A percentile compares a stretch with the other conserved stretches of the same genome.
Evolutionary conservation across 306 rosid species (phyloP).

Genomic region (Cicer arietinum): DNA sequence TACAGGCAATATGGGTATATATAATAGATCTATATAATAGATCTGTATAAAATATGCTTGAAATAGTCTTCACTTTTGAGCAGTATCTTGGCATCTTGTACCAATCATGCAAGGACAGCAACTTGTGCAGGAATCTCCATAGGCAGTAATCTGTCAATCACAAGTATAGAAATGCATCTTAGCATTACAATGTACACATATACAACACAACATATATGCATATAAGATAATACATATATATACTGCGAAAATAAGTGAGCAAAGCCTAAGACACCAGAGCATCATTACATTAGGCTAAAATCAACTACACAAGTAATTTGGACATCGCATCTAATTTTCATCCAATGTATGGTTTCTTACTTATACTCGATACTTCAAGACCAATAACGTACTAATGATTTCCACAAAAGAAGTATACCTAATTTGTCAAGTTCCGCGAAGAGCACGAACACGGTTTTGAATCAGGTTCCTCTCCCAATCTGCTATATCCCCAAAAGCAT

Average conservation of each 20-base stretch:
- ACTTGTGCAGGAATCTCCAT: conserved; percentile 29
- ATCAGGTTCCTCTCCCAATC: conserved; percentile 92
- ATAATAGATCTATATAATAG: conserved; percentile 17
- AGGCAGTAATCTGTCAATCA: conserved; percentile 41
- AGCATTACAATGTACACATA: not conserved
- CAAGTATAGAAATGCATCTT: conserved; percentile 15
- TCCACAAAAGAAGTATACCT: conserved; percentile 29
- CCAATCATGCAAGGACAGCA: conserved; percentile 38
- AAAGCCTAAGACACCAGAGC: too few relatives aligned
- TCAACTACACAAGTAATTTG: too few relatives aligned
- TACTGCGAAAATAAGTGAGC: too few relatives aligned
- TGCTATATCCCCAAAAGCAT: conserved; percentile 78
- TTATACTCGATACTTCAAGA: too few relatives aligned
- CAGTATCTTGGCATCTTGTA: not conserved
- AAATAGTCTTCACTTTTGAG: conserved; percentile 13
- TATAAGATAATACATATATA: too few relatives aligned
- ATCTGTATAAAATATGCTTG: conserved; percentile 38
- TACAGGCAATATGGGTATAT: conserved; percentile 30
- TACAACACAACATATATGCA: too few relatives aligned
- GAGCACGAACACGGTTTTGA: conserved; percentile 65
- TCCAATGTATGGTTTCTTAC: too few relatives aligned
- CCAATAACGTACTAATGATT: too few relatives aligned
- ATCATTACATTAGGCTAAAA: too few relatives aligned
- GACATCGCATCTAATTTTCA: too few relatives aligned
- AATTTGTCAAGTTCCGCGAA: conserved; percentile 69